phyloP scores from a whole-genome alignment of 2,329 filamentous ascomycete species.

The Sporothrix globosa region DNA sequence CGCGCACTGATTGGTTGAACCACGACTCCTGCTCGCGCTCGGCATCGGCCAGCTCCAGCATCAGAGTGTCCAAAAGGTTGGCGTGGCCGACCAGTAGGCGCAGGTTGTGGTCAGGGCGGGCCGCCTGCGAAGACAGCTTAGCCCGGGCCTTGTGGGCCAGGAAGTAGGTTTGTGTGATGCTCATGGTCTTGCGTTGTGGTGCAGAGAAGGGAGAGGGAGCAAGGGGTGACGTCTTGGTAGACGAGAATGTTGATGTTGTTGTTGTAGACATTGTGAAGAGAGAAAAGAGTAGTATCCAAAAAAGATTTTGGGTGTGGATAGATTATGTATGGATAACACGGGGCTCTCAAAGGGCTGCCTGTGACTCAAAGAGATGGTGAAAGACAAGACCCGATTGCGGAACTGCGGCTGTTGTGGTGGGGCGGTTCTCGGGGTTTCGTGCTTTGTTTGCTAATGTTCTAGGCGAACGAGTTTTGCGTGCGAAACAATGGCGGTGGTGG shows the following conservation, averaged over 20 bases:
- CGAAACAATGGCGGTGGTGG: slow-evolving; percentile 3
- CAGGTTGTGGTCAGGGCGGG: slow-evolving; percentile 89
- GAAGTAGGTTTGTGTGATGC: slow-evolving; percentile 97
- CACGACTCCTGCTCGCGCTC: slow-evolving; percentile 94
- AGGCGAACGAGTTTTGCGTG: slow-evolving; percentile 23
- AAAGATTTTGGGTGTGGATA: slow-evolving; percentile 1
- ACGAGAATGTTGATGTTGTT: slow-evolving; percentile 26
- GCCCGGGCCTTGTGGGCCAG: slow-evolving; percentile 93
- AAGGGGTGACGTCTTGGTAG: slow-evolving; percentile 35
- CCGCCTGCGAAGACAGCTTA: slow-evolving; percentile 93
- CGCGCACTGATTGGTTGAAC: slow-evolving; percentile 95
- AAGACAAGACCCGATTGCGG: slow-evolving; percentile 36
- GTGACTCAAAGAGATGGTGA: slow-evolving; percentile 33
- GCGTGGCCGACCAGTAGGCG: slow-evolving; percentile 94
- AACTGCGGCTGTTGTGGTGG: slow-evolving; percentile 32
- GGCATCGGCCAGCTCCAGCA: slow-evolving; percentile 86
- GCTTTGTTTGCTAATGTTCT: not conserved
- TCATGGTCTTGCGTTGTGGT: slow-evolving; percentile 80
- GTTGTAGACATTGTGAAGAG: slow-evolving; percentile 36
- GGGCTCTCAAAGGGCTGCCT: slow-evolving; percentile 32
- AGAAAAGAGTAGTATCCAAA: not conserved
- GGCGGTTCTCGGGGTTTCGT: slow-evolving; percentile 23
- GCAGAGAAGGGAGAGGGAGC: slow-evolving; percentile 46
- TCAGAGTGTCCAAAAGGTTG: slow-evolving; percentile 94
- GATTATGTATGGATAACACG: slow-evolving; percentile 30